phyloP scores from a whole-genome alignment of 2,329 filamentous ascomycete genomes.

The Colletotrichum aenigma region DNA sequence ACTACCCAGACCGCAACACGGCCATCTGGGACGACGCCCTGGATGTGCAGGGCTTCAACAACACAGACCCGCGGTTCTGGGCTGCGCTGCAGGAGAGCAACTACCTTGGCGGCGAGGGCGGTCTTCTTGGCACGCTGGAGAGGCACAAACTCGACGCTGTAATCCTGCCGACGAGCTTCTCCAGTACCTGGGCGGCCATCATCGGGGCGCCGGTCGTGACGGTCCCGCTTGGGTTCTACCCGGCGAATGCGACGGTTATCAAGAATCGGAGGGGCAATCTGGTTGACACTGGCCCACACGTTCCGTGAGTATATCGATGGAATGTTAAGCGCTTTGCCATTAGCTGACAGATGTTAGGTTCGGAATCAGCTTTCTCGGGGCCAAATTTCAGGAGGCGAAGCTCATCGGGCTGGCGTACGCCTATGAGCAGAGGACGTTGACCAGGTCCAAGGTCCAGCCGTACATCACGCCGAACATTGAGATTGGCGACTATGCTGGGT shows the following conservation, averaged over 20 bases:
- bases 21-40: constrained; percentile 59
- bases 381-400: constrained; percentile 61
- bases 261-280: constrained; percentile 19
- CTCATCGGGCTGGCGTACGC: constrained; percentile 71
- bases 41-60: constrained; percentile 51
- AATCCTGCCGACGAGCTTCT: constrained; percentile 55
- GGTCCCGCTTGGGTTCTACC: constrained; percentile 60
- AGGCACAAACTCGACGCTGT: constrained; percentile 62
- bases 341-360: constrained; percentile 40
- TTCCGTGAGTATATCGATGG: constrained; percentile 13
- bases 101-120: constrained; percentile 61
- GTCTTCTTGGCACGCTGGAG: constrained; percentile 62
- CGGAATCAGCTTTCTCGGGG: constrained; percentile 66
- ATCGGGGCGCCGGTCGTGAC: constrained; percentile 55
- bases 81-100: constrained; percentile 56
- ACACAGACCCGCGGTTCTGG: constrained; percentile 62
- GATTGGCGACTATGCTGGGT: constrained; percentile 27
- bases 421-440: constrained; percentile 63
- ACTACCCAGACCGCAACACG: constrained; percentile 67
- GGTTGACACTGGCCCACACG: constrained; percentile 17
- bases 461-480: constrained; percentile 34
- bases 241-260: constrained; percentile 12
- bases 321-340: fast-evolving
- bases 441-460: constrained; percentile 29
- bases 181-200: constrained; percentile 24